Evolutionary conservation across 768 basidiomycete species (phyloP), one percentile per base, ranked within the genome.

Genomic region (Leucosporidium creatinivorum): DNA sequence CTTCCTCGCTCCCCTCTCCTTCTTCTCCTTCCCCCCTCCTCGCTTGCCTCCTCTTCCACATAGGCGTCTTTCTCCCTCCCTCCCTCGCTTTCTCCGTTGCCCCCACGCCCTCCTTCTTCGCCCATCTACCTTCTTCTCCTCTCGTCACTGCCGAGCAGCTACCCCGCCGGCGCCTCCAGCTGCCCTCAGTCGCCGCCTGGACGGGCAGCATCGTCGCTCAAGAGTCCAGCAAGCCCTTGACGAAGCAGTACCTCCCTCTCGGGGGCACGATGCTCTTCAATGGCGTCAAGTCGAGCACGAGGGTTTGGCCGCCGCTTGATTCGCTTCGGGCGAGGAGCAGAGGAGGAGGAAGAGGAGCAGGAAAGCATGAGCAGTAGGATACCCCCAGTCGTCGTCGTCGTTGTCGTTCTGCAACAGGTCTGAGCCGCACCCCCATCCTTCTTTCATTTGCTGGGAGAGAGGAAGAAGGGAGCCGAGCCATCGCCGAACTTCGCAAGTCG

Each of bases 191-290:
- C 2, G 91, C 94, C 0, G 93, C 93, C 3, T 85, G 98, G 75
- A 81, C 96, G 0, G 96, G 96, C 1, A 94, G 96, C 3, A 78
- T 98, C 47, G 87, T 97, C 25, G 92, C 93, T 30, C 96, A 99
- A 74, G 96, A 99, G 77, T 86, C 86, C 8, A 98, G 97, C 82
- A 98, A 99, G 83, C 83, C 98, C 79, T 87, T 94, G 74, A 99
- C 94, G 66, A 86, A 85, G 74, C 96, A 99, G 78, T 99, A 99
- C 76, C 83, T 93, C 19, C 93, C 96, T 13, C 83, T 94, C 60
- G 50, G 33, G 48, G 48, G 48, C 19, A 51, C 60, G 28, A 15
- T 19, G 31, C 21, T 61, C 13, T 51, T 61, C 47, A 49, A 49
- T 15, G 58, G 58, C 25, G 28, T 60, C 44, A 23, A 26, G 15